Percentiles rank a stretch among this genome's conserved stretches.
Evolutionary conservation across 768 basidiomycete species (phyloP).

Genomic region (Auriscalpium vulgare): DNA sequence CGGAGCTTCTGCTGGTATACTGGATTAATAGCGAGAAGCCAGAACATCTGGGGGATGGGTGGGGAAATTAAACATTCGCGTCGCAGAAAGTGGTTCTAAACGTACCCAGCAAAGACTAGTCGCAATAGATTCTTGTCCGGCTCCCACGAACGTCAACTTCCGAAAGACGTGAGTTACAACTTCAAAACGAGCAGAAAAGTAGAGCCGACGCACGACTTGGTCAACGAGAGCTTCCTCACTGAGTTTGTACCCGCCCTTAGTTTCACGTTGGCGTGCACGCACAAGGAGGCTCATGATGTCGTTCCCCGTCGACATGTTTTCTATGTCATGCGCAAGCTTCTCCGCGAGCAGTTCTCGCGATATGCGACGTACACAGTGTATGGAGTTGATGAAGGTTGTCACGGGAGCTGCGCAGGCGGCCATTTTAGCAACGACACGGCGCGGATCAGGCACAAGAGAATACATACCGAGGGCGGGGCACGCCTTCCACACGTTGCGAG

Average conservation of each 20-base stretch:
- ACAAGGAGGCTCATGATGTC: constrained; percentile 15
- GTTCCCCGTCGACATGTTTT: constrained; percentile 3
- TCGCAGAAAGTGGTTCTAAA: neutral
- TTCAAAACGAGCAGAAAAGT: constrained; percentile 1
- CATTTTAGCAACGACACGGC: too few relatives aligned
- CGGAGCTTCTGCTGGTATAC: constrained; percentile 27
- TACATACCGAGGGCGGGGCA: too few relatives aligned
- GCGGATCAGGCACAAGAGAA: too few relatives aligned
- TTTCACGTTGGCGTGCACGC: constrained; percentile 7
- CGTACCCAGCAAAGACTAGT: constrained; percentile 22
- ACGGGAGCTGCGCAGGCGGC: neutral
- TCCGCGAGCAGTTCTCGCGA: constrained; percentile 42
- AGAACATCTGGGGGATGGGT: constrained; percentile 11
- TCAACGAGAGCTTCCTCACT: constrained; percentile 13
- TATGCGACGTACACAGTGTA: constrained; percentile 36
- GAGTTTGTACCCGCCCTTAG: constrained; percentile 6
- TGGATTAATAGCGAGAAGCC: constrained; percentile 22
- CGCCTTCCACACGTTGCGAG: too few relatives aligned
- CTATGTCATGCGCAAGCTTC: constrained; percentile 37
- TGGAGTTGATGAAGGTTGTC: constrained; percentile 37
- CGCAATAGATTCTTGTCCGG: constrained; percentile 17
- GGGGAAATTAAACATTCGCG: neutral
- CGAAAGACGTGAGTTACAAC: constrained; percentile 3
- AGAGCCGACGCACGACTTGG: constrained; percentile 10
- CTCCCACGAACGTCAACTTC: constrained; percentile 16